A percentile compares a stretch with the other conserved stretches of the same genome.
phyloP scores from a whole-genome alignment of 768 basidiomycete genomes.

The Xerocomus potaroensis region DNA sequence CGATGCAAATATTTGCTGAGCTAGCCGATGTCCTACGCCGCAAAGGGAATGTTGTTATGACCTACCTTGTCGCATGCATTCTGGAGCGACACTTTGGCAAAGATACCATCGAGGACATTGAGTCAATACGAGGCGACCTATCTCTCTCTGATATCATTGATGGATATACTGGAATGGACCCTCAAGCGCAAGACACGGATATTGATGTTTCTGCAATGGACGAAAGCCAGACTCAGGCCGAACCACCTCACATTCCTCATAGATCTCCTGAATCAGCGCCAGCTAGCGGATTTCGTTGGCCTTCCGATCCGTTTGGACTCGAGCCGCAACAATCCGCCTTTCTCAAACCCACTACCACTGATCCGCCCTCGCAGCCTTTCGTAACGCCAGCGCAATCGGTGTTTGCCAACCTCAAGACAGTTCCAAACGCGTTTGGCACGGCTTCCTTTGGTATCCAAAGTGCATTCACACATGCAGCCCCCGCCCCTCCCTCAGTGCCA shows the following conservation, averaged over 20 bases:
- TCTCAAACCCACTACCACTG: conserved; percentile 6
- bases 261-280: conserved; percentile 13
- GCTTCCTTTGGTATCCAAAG: conserved; percentile 16
- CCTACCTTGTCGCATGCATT: conserved; percentile 87
- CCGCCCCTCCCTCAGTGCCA: conserved; percentile 1
- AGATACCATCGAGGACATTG: conserved; percentile 75
- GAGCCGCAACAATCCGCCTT: conserved; percentile 26
- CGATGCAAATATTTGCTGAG: conserved; percentile 60
- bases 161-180: conserved; percentile 38
- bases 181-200: conserved; percentile 25
- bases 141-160: conserved; percentile 65
- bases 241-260: background rate
- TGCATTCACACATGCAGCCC: conserved; percentile 1
- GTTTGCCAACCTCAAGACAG: conserved; percentile 33
- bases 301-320: conserved; percentile 29
- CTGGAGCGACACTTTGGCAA: conserved; percentile 82
- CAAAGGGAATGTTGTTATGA: conserved; percentile 64
- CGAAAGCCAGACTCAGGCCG: conserved; percentile 17
- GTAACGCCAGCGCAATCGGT: conserved; percentile 21
- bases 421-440: conserved; percentile 33
- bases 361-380: conserved; percentile 12
- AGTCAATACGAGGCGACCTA: conserved; percentile 55
- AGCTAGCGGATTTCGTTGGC: conserved; percentile 32
- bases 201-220: conserved; percentile 22
- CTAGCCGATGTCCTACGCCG: conserved; percentile 60